Base-by-base conservation (phyloP, 2,329 filamentous ascomycete species). In the Ophiostoma fasciatum region DNA sequence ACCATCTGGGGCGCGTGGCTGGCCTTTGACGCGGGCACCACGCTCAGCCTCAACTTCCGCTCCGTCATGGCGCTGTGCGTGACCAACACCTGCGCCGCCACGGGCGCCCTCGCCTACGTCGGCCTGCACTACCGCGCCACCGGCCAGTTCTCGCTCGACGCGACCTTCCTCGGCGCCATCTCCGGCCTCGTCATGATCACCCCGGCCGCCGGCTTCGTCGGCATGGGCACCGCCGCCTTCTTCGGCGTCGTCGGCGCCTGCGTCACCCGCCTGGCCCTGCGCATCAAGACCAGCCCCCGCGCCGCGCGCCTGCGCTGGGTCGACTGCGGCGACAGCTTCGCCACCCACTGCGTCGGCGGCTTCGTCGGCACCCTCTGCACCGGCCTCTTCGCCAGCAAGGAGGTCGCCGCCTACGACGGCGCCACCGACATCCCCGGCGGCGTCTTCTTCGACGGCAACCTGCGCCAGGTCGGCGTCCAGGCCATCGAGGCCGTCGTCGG, bases 1-100 rank as follows among this genome's bases (percentile, higher is more conserved):
- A 84, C 96, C 49, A 83, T 96, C 39, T 96, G 87, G 85, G 94
- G 96, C 51, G 88, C 88, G 51, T 96, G 90, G 90, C 69, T 96
- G 45, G 90, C 87, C 35, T 96, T 96, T 74, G 96, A 96, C 66
- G 90, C 88, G 49, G 88, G 90, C 43, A 94, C 85, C 21, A 66
- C 87, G 21, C 93, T 94, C 47, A 85, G 87, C 47, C 83, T 87
- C 46, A 94, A 94, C 64, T 69, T 96, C 35, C 81, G 88, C 46
- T 88, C 90, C 36, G 77, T 80, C 45, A 90, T 94, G 76, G 87
- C 88, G 33, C 93, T 82, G 73, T 96, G 85, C 85, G 96, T 94
- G 68, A 84, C 82, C 38, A 94, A 88, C 64, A 57, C 94, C 51
- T 90, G 84, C 26, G 63, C 84, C 53, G 83, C 84, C 63, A 92